These are phyloP conservation scores for Rutstroemia sp. DNA, from an alignment of 2,329 filamentous ascomycete genomes.

Conservation along the genomic window DNA sequence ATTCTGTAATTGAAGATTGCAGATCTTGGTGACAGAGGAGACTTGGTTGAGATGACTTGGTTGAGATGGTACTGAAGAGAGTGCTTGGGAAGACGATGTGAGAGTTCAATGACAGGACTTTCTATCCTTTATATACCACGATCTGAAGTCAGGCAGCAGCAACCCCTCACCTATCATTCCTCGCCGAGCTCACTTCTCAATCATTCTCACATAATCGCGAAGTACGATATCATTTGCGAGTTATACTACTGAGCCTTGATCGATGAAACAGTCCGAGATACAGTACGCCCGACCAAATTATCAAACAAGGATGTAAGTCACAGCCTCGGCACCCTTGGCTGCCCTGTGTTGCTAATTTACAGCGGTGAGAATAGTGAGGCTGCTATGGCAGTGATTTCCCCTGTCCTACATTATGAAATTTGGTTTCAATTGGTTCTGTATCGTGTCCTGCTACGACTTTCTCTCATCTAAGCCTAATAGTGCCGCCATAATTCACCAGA, in stretches of 20 bases:
- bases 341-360: slow-evolving; percentile 3
- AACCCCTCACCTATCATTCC: neutral
- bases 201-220: neutral
- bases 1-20: too few relatives aligned
- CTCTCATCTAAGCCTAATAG: neutral
- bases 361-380: slow-evolving; percentile 9
- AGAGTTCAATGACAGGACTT: neutral
- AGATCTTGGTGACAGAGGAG: too few relatives aligned
- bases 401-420: neutral
- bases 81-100: neutral
- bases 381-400: slow-evolving; percentile 1
- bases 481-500: neutral
- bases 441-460: neutral
- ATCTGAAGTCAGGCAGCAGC: slow-evolving; percentile 1
- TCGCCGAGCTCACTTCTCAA: neutral
- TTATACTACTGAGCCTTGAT: neutral
- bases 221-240: neutral
- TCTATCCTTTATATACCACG: slow-evolving; percentile 2
- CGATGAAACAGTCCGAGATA: neutral
- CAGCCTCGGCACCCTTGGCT: slow-evolving; percentile 4
- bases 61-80: neutral
- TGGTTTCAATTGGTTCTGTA: neutral
- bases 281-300: neutral
- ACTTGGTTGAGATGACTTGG: neutral
- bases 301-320: neutral